Evolutionary conservation across 2,329 filamentous ascomycete species (phyloP).

Genomic region (Emericellopsis cladophorae): DNA sequence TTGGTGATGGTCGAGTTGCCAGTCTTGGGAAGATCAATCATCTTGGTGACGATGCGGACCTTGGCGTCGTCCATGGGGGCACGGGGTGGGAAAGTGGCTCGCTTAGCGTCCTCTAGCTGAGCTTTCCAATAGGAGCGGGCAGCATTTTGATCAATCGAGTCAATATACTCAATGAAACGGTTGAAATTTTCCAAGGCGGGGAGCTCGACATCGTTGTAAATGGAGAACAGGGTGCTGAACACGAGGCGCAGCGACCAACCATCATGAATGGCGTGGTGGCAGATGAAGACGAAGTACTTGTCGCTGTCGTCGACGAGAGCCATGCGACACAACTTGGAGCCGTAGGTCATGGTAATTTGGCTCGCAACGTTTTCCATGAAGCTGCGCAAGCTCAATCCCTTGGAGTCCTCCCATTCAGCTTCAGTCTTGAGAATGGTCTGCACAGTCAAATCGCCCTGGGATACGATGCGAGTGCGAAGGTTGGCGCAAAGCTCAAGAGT

Average conservation of each 20-base stretch:
- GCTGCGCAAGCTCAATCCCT: background rate
- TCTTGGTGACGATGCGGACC: background rate
- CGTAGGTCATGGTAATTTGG: background rate
- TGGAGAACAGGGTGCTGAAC: slow-evolving; percentile 4
- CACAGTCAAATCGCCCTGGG: slow-evolving; percentile 2
- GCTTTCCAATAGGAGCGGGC: slow-evolving; percentile 4
- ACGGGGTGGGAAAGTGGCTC: slow-evolving; percentile 3
- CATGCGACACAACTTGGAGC: background rate
- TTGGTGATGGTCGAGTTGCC: slow-evolving; percentile 4
- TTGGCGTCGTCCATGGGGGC: background rate
- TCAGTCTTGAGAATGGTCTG: slow-evolving; percentile 6
- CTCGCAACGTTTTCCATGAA: background rate
- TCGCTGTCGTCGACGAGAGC: background rate
- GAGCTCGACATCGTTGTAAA: background rate
- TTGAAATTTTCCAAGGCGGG: background rate
- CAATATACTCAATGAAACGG: slow-evolving; percentile 4
- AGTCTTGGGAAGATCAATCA: background rate
- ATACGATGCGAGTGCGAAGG: slow-evolving; percentile 4
- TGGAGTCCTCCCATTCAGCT: background rate
- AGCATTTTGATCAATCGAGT: background rate
- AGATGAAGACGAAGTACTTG: slow-evolving; percentile 9
- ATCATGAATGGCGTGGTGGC: slow-evolving; percentile 14
- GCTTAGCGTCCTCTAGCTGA: slow-evolving; percentile 3
- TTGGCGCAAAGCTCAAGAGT: slow-evolving; percentile 1
- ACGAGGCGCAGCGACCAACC: slow-evolving; percentile 60